These are phyloP conservation scores for Monilinia laxa DNA, from an alignment of 2,329 filamentous ascomycete genomes.

Conservation along the genomic window DNA sequence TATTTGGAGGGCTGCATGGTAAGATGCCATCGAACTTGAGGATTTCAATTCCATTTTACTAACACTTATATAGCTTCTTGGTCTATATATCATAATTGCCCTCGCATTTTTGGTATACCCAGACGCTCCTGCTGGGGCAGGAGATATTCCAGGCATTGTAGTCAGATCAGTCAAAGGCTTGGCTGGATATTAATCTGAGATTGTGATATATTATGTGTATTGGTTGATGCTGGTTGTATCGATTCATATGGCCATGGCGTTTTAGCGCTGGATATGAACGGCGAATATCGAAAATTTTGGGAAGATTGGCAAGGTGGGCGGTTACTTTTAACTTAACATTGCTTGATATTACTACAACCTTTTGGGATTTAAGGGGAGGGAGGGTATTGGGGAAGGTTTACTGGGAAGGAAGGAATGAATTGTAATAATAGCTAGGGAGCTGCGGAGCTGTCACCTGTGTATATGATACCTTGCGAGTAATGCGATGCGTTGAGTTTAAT, in stretches of 20 bases:
- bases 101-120: slow-evolving; percentile 62
- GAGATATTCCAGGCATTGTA: slow-evolving; percentile 10
- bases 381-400: not conserved
- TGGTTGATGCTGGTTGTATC: not conserved
- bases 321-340: not conserved
- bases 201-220: not conserved
- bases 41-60: not conserved
- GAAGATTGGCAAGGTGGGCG: not conserved
- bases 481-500: slow-evolving; percentile 4
- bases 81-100: slow-evolving; percentile 56
- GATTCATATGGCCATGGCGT: slow-evolving; percentile 1
- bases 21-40: slow-evolving; percentile 5
- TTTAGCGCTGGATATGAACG: slow-evolving; percentile 13
- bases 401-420: slow-evolving; percentile 1
- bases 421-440: slow-evolving; percentile 10
- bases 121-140: slow-evolving; percentile 44
- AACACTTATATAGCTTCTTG: slow-evolving; percentile 50
- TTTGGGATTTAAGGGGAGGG: not conserved
- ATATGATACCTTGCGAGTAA: slow-evolving; percentile 8
- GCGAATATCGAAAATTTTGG: not conserved
- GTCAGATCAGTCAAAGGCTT: slow-evolving; percentile 22
- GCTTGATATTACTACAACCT: not conserved
- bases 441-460: slow-evolving; percentile 5
- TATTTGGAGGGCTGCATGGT: slow-evolving; percentile 77
- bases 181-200: slow-evolving; percentile 19